A percentile compares a stretch with the other conserved stretches of the same genome.
phyloP scores from a whole-genome alignment of 768 basidiomycete genomes.

The Austroboletus eburneus region DNA sequence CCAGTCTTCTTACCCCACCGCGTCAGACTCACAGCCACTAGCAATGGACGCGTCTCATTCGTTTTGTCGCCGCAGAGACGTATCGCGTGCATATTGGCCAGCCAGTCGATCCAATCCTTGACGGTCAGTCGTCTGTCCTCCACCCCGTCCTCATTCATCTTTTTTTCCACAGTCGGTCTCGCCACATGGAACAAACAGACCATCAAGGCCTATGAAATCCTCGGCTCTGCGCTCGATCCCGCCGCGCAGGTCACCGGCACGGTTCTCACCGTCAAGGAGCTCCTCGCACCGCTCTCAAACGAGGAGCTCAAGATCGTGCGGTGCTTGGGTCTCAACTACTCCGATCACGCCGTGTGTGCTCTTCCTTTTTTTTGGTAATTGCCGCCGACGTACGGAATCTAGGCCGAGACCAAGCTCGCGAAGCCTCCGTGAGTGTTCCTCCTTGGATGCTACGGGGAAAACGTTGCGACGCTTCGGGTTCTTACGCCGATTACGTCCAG shows the following conservation, averaged over 20 bases:
- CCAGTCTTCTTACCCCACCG: neutral
- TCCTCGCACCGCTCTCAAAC: conserved; percentile 64
- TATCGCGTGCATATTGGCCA: conserved; percentile 71
- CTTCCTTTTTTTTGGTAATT: neutral
- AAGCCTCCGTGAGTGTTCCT: conserved; percentile 51
- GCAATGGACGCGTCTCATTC: conserved; percentile 74
- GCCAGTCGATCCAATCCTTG: conserved; percentile 62
- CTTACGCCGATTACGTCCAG: conserved; percentile 29
- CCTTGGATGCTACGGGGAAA: too few relatives aligned
- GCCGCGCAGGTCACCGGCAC: conserved; percentile 58
- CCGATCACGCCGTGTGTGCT: conserved; percentile 68
- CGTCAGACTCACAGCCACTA: conserved; percentile 3
- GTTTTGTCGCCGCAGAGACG: conserved; percentile 76
- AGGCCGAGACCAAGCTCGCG: conserved; percentile 66
- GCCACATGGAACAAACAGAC: conserved; percentile 46
- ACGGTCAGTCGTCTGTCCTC: conserved; percentile 40
- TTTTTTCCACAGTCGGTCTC: conserved; percentile 49
- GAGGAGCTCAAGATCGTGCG: conserved; percentile 67
- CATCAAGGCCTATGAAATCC: conserved; percentile 69
- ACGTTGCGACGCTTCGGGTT: neutral
- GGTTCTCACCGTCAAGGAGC: conserved; percentile 64
- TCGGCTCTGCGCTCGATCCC: conserved; percentile 65
- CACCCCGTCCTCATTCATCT: neutral
- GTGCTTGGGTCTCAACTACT: conserved; percentile 78
- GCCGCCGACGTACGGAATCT: neutral